Evolutionary conservation across 305 asterid genomes (phyloP), one percentile per base, ranked within the genome.

Genomic region (Fraxinus baroniana): DNA sequence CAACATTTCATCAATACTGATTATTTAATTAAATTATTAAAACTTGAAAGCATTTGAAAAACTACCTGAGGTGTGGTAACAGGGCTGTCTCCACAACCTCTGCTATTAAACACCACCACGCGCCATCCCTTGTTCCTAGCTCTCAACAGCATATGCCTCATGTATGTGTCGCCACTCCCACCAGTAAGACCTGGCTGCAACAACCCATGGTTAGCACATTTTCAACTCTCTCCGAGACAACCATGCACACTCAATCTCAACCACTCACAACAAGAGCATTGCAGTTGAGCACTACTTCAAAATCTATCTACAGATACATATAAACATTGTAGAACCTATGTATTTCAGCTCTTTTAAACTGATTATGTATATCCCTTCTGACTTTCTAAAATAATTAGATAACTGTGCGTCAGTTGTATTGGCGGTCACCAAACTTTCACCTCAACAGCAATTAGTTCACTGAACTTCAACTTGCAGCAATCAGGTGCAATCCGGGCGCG

Each of bases 151-250:
- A 92, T 93, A 91, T 94, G 98, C 89, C 98, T 92, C 49, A 95
- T 97, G 13, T 95, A 95, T 0, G 94, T 75, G 81, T 93, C 98
- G 20, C 73, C 86, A 44, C 99, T 96, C 64, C 99, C 99, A 76
- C 99, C 99, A 17, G 98, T 94, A 73, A 96, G 83, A 85, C 99
- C 99, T 82, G 99, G 99, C 98, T 95, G 98, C 88, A 90, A 83
- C 81, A 80, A 81, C 20, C 37, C 77, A 80, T 79, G 8, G 74
- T 88, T 77, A 66, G 41, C 78, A 78, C 33, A 83, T 4, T 28
- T 28, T 28, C 74, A 75, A 66, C 32, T 75, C 72, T 30, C 66
- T 73, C 80, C 12, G 33, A 57, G 7, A 64, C 35, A 26, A 24
- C 35, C n/a, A 24, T 5, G 17, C n/a, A 22, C 73, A 3, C 7